Evolutionary conservation across 495 filamentous ascomycete species (phyloP), one percentile per base, ranked within the genome.

Genomic region (Hypoxylon rickii): DNA sequence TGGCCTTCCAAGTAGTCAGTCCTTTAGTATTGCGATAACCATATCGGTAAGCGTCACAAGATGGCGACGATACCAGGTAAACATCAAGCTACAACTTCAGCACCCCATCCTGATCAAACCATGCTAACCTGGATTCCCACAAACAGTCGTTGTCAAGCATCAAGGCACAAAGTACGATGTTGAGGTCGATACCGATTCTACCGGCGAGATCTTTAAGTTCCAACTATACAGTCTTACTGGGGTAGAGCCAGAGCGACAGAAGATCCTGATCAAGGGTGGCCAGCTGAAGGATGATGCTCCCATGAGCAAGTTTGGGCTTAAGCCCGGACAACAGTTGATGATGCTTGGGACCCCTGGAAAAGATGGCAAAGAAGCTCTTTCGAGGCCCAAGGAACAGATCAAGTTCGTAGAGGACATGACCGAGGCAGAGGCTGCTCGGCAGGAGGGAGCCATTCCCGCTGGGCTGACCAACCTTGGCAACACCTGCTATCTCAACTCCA

Each of bases 391-490:
- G 60, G 89, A 96, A 70, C 79, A 79, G 54, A 79, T 91, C 65
- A 91, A 86, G 71, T 98, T 98, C 63, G 69, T 96, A 59, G 94
- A 98, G 70, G 94, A 98, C 68, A 96, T 98, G 94, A 96, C 92
- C 3, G 94, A 94, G 66, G 92, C 92, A 17, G 92, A 98, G 68
- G 83, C 85, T 21, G 95, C 94, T 17, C 86, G 83, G 66, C 79
- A 84, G 57, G 87, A 85, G 40, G 92, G 90, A 34, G 94, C 93
- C 36, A 90, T 77, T 40, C 94, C 94, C 10, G 89, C 94, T 50
- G 94, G 94, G 22, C 70, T 98, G 55, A 83, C 91, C 68, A 98
- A 98, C 63, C 76, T 96, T 54, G 94, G 94, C 18, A 98, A 98
- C 67, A 97, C 94, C 1, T 98, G 94, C 77, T 98, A 98, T 69